phyloP scores from a whole-genome alignment of 805 yeast genomes.

The Cyberlindnera americana region DNA sequence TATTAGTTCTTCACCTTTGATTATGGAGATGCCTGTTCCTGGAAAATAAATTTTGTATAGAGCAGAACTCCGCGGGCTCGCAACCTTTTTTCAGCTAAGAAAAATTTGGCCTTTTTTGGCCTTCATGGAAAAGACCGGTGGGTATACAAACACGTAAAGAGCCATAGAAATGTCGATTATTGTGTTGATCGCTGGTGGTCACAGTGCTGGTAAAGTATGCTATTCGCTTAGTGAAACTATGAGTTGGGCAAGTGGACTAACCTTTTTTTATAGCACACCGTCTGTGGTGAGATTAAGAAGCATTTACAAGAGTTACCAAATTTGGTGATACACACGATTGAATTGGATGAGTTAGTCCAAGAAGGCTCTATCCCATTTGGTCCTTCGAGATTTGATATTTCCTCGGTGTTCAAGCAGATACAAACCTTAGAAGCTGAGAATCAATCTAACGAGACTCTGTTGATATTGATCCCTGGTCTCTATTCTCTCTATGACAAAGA shows the following conservation, averaged over 20 bases:
- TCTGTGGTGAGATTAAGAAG: constrained; percentile 33
- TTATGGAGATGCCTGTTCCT: too few species aligned
- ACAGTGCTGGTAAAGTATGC: constrained; percentile 48
- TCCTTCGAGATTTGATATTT: constrained; percentile 30
- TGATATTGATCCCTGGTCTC: constrained; percentile 64
- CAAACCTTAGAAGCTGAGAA: background rate
- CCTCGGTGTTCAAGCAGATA: constrained; percentile 20
- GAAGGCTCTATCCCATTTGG: constrained; percentile 5
- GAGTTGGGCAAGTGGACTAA: too few species aligned
- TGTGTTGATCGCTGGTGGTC: constrained; percentile 60
- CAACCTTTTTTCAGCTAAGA: too few species aligned
- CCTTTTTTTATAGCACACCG: constrained; percentile 28
- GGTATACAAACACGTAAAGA: too few species aligned
- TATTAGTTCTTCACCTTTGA: background rate
- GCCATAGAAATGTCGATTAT: constrained; percentile 26
- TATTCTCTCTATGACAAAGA: constrained; percentile 70
- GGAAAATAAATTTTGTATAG: too few species aligned
- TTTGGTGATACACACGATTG: constrained; percentile 33
- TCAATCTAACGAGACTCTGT: constrained; percentile 22
- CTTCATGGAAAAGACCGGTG: too few species aligned
- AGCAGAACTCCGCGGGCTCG: background rate
- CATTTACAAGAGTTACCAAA: constrained; percentile 25
- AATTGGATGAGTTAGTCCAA: constrained; percentile 40
- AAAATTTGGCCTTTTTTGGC: too few species aligned
- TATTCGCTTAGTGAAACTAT: too few species aligned